These are phyloP conservation scores for Vanrija sp. DNA, from an alignment of 1,284 basidiomycete species.

Conservation along the genomic window DNA sequence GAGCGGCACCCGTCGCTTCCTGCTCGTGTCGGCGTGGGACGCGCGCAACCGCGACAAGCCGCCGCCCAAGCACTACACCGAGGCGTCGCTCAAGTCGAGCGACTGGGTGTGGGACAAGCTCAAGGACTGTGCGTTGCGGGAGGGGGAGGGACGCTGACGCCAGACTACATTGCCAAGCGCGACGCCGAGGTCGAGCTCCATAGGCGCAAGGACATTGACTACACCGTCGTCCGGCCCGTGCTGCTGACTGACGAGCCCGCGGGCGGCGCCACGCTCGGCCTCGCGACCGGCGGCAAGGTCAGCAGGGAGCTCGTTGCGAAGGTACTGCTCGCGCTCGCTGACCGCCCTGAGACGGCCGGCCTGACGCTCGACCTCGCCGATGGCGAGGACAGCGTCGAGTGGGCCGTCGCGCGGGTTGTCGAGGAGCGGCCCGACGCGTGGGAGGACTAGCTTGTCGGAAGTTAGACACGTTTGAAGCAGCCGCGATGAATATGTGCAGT, in stretches of 20 bases:
- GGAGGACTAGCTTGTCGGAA: constrained; percentile 1
- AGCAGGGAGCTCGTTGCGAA: constrained; percentile 63
- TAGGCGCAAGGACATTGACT: constrained; percentile 58
- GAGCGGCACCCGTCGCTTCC: constrained; percentile 51
- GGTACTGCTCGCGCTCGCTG: constrained; percentile 55
- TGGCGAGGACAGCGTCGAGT: constrained; percentile 56
- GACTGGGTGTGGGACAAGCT: constrained; percentile 51
- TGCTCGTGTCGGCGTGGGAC: constrained; percentile 66
- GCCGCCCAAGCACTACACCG: constrained; percentile 56
- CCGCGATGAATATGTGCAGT: too few relatives aligned
- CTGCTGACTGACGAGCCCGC: constrained; percentile 57
- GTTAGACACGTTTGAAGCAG: too few relatives aligned
- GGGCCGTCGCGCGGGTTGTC: constrained; percentile 64
- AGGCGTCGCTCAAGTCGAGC: constrained; percentile 46
- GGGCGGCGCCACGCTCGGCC: constrained; percentile 57
- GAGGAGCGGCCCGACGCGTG: constrained; percentile 46
- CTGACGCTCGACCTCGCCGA: constrained; percentile 63
- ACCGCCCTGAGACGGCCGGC: constrained; percentile 59
- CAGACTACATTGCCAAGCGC: constrained; percentile 63
- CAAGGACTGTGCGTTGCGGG: constrained; percentile 35
- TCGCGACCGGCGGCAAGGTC: constrained; percentile 52
- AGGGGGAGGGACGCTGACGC: background rate
- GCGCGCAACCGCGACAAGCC: constrained; percentile 53
- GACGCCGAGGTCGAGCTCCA: constrained; percentile 66
- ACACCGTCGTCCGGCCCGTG: constrained; percentile 67